These are phyloP conservation scores for Ophiostoma himal-ulmi DNA, from an alignment of 2,329 filamentous ascomycete species.

Conservation along the genomic window DNA sequence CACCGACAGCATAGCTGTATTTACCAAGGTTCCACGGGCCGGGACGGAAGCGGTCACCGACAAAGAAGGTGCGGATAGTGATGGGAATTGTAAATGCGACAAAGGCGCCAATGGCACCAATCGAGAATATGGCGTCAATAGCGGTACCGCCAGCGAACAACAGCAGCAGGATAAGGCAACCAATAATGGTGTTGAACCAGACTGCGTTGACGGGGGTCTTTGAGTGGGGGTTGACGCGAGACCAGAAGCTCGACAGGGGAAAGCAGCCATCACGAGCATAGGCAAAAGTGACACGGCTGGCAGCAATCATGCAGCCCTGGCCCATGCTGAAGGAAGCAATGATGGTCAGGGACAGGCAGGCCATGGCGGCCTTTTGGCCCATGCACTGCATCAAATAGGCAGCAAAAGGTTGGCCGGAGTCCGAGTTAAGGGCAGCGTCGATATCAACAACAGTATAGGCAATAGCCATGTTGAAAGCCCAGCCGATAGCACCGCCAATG, in stretches of 20 bases:
- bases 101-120: conserved; percentile 63
- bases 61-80: conserved; percentile 53
- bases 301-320: conserved; percentile 63
- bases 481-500: conserved; percentile 61
- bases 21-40: conserved; percentile 65
- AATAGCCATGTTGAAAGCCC: conserved; percentile 67
- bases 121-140: conserved; percentile 63
- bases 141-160: conserved; percentile 59
- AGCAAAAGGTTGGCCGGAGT: conserved; percentile 64
- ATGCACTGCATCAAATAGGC: conserved; percentile 63
- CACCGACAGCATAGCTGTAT: conserved; percentile 52
- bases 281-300: conserved; percentile 63
- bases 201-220: conserved; percentile 65
- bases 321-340: conserved; percentile 67
- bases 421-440: conserved; percentile 49
- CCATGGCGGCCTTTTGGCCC: conserved; percentile 53
- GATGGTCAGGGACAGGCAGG: conserved; percentile 60
- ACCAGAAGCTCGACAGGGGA: conserved; percentile 54
- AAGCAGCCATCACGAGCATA: conserved; percentile 69
- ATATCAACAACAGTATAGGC: conserved; percentile 67
- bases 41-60: conserved; percentile 56
- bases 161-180: conserved; percentile 55
- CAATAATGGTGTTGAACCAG: conserved; percentile 58
- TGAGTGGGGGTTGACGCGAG: conserved; percentile 54
- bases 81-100: conserved; percentile 55